Base-by-base conservation (phyloP, 2,329 filamentous ascomycete species). In the Knufia petricola region DNA sequence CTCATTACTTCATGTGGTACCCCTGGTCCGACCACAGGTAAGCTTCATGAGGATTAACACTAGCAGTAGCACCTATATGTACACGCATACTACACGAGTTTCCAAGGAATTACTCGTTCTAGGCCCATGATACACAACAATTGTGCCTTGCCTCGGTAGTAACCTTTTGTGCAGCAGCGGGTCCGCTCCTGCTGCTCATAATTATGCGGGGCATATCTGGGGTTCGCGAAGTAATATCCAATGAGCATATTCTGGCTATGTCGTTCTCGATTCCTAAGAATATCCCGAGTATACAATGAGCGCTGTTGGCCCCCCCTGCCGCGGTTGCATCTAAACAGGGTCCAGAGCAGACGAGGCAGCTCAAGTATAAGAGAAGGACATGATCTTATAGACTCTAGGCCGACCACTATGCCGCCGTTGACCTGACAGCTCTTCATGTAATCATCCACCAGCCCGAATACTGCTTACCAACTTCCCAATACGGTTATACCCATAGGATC, bases 101-200 rank as follows among this genome's bases (percentile, higher is more conserved):
- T 13, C 7, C 28, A 13, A 7, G 13, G 13, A 13, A 7, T 13
- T 30, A 7, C 28, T 13, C 13, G 7, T 30, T 30, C 28, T 30
- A 13, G 28, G 13, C 28, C 13, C 13, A 7, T 30, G 7, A 13
- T 30, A 13, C 28, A 30, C 28, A 30, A 7, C 13, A n/a, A n/a
- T 30, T 30, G 13, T 54, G 3, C 55, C 54, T 7, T 45, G 19
- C 4, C 41, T 46, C 2, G 58, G n/a, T n/a, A n/a, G 30, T n/a
- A 43, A 41, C 2, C 20, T 38, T 12, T 53, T 54, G 56, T 1
- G 56, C 55, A 4, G 59, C 56, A 13, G 48, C 52, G 3, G 59
- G 59, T 9, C 55, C n/a, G 45, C 58, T 54, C 6, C 23, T 3
- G 38, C 15, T 19, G 28, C n/a, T 12, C 26, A 31, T 8, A n/a